These are phyloP conservation scores for Vitis amurensis DNA, from an alignment of 164 flowering plant species.

Conservation along the genomic window DNA sequence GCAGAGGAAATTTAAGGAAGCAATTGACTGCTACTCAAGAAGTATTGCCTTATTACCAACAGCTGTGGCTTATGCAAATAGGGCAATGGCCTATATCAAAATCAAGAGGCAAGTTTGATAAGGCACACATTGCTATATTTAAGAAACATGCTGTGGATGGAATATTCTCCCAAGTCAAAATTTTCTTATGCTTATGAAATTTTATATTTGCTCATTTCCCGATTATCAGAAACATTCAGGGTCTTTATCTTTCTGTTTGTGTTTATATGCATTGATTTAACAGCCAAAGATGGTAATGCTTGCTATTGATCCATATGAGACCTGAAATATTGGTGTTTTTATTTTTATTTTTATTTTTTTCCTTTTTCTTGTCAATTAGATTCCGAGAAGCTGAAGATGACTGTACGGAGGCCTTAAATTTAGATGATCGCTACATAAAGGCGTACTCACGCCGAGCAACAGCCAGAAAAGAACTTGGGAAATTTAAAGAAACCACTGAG, in stretches of 20 bases:
- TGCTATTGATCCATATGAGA: neutral
- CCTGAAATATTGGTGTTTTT: neutral
- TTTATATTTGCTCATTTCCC: neutral
- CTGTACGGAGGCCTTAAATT: slow-evolving; percentile 89
- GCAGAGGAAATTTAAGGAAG: slow-evolving; percentile 86
- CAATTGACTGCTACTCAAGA: slow-evolving; percentile 92
- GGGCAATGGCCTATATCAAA: slow-evolving; percentile 96
- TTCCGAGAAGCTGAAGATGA: slow-evolving; percentile 90
- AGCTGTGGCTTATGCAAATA: slow-evolving; percentile 90
- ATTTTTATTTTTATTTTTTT: neutral
- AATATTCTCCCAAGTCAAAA: neutral
- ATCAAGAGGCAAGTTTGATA: slow-evolving; percentile 51
- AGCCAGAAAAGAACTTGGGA: slow-evolving; percentile 92
- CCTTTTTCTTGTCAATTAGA: slow-evolving; percentile 33
- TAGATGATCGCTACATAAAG: slow-evolving; percentile 94
- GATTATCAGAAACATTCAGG: neutral
- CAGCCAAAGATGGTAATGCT: neutral
- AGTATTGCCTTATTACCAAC: slow-evolving; percentile 94
- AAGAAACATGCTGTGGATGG: neutral
- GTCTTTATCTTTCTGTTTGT: neutral
- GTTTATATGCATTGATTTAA: neutral
- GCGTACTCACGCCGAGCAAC: slow-evolving; percentile 96
- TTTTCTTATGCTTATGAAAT: neutral
- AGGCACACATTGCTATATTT: neutral
- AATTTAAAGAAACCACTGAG: slow-evolving; percentile 72